Percentiles rank a stretch among this genome's conserved stretches.
Evolutionary conservation across 1,284 basidiomycete genomes (phyloP).

Genomic region (Sporisorium exsertum): DNA sequence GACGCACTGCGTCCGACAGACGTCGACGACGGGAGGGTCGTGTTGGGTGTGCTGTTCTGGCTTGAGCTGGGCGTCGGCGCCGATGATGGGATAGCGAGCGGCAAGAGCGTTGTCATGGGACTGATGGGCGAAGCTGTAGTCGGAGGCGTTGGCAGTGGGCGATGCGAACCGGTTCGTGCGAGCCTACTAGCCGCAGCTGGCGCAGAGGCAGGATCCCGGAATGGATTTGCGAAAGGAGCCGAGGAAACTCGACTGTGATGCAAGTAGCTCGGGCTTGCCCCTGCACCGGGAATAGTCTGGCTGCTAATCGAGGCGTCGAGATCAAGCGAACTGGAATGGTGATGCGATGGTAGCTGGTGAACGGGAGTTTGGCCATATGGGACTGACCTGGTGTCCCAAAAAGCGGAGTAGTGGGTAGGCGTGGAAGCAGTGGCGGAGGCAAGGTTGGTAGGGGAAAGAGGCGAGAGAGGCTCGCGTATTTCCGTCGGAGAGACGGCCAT

Average conservation of each 20-base stretch:
- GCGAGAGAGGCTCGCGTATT: conserved; percentile 19
- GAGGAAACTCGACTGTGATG: conserved; percentile 20
- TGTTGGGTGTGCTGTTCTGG: not conserved
- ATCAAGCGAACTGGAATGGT: conserved; percentile 18
- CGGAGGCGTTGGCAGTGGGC: conserved; percentile 32
- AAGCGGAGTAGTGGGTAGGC: not conserved
- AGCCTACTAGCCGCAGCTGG: conserved; percentile 3
- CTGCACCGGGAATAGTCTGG: not conserved
- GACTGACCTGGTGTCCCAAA: conserved; percentile 10
- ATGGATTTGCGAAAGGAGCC: conserved; percentile 14
- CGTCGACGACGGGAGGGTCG: not conserved
- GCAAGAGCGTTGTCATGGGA: conserved; percentile 8
- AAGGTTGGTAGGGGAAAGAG: conserved; percentile 16
- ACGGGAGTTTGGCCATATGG: not conserved
- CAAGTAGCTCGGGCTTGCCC: conserved; percentile 1
- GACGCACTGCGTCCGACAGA: conserved; percentile 4
- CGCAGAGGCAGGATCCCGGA: conserved; percentile 15
- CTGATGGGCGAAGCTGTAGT: conserved; percentile 18
- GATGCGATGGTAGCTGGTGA: conserved; percentile 4
- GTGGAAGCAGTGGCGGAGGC: conserved; percentile 19
- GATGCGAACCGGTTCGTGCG: conserved; percentile 20
- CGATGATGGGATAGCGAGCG: not conserved
- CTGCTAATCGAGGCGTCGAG: not conserved
- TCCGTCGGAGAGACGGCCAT: conserved; percentile 8
- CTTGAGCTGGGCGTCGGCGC: not conserved